Evolutionary conservation across 495 filamentous ascomycete species (phyloP).

Genomic region (Aspergillus carlsbadensis): DNA sequence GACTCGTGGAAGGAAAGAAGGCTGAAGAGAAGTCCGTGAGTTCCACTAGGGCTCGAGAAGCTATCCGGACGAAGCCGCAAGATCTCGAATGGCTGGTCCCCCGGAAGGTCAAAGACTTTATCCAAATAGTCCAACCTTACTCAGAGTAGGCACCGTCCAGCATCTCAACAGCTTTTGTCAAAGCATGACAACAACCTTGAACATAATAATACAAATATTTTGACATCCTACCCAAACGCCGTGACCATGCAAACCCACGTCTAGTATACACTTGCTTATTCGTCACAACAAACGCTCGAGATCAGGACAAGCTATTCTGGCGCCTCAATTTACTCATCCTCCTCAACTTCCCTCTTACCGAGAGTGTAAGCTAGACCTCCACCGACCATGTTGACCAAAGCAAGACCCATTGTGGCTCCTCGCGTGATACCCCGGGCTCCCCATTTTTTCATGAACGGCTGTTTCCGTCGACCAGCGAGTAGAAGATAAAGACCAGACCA

Average conservation of each 20-base stretch:
- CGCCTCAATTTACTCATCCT: slow-evolving; percentile 33
- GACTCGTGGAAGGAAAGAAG: slow-evolving; percentile 62
- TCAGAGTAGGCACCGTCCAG: background rate
- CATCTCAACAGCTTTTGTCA: background rate
- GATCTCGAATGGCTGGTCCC: slow-evolving; percentile 64
- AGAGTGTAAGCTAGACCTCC: slow-evolving; percentile 70
- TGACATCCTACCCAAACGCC: slow-evolving; percentile 16
- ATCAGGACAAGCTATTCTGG: background rate
- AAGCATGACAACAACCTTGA: background rate
- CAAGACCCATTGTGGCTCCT: slow-evolving; percentile 69
- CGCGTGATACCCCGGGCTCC: slow-evolving; percentile 68
- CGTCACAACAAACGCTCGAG: background rate
- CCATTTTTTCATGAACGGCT: slow-evolving; percentile 59
- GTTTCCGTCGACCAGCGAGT: slow-evolving; percentile 65
- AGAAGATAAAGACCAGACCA: slow-evolving; percentile 86
- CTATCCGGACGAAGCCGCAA: slow-evolving; percentile 52
- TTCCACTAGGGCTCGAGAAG: slow-evolving; percentile 75
- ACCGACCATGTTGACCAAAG: slow-evolving; percentile 65
- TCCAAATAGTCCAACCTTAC: slow-evolving; percentile 41
- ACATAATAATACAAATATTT: slow-evolving; percentile 4
- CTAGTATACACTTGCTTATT: slow-evolving; percentile 7
- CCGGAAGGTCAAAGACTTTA: slow-evolving; percentile 59
- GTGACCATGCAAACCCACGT: slow-evolving; percentile 15
- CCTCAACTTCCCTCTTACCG: slow-evolving; percentile 56
- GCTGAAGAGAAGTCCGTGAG: slow-evolving; percentile 62